Base-by-base conservation (phyloP, 148 eudicot species). In the Pouteria glomerata region DNA sequence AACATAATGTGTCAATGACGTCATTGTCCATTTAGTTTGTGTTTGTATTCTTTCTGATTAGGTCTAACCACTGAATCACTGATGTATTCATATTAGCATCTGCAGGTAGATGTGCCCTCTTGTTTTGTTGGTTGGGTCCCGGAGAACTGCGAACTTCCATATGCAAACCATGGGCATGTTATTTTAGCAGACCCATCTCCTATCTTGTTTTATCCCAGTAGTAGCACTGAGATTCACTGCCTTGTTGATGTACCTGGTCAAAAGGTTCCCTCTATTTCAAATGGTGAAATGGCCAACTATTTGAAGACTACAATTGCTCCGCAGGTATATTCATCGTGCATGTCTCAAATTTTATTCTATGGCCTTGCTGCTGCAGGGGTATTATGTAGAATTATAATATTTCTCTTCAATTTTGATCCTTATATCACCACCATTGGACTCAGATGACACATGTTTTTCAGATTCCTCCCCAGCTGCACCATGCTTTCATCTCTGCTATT, bases 231-330 rank as follows among this genome's bases (percentile, higher is more conserved):
- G 66, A 75, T 88, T 33, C 85, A 88, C 8, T 88, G 94, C 51
- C 78, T 89, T 63, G 90, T 89, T 66, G 94, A 89, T 81, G 84
- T 89, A 31, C 94, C 94, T 41, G 94, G 94, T 45, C 85, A 86
- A 73, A 86, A 81, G 58, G 79, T 89, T 58, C 90, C 94, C 52
- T 89, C 90, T 30, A 34, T 89, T 51, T 69, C 89, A 41, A 89
- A 74, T 70, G 94, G 94, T 55, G 89, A 86, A 75, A 58, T 89
- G 84, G 83, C 87, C 34, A 83, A 78, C 47, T 86, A 89, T 79
- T 71, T 89, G 81, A 89, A 89, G 79, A 71, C 78, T 29, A 80
- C 81, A 2, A 86, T 89, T 66, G 89, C 90, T 59, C 89, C 94
- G 26, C 85, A 82, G 73, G 86, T 83, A 80, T 71, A 39, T 11